A percentile compares a stretch with the other conserved stretches of the same genome.
phyloP scores from a whole-genome alignment of 1,139 yeast species.

The Geotrichum siamense region DNA sequence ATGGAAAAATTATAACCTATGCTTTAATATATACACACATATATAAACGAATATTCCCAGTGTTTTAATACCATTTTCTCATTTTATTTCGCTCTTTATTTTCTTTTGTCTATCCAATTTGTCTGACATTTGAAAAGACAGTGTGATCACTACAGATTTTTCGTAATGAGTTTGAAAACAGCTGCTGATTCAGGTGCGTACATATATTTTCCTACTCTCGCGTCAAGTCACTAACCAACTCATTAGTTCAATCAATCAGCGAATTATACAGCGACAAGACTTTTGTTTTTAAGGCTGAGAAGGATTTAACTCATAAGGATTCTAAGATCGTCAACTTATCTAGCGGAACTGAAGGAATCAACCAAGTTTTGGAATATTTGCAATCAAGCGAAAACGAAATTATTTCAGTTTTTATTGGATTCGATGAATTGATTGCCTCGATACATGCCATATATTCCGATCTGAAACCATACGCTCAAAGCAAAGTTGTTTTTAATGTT shows the following conservation, averaged over 20 bases:
- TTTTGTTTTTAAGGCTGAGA: background rate
- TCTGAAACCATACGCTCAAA: background rate
- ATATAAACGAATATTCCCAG: background rate
- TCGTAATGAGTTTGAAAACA: background rate
- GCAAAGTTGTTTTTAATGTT: slow-evolving; percentile 2
- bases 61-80: background rate
- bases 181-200: background rate
- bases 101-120: background rate
- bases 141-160: background rate
- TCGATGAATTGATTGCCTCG: slow-evolving; percentile 1
- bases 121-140: background rate
- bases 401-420: slow-evolving; percentile 1
- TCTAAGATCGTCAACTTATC: background rate
- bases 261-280: background rate
- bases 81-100: background rate
- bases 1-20: too few species aligned
- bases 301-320: background rate
- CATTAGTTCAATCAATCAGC: background rate
- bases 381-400: background rate
- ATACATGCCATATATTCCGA: background rate
- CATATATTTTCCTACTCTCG: background rate
- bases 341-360: slow-evolving; percentile 2
- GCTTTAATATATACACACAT: too few species aligned
- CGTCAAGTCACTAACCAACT: background rate
- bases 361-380: background rate